Evolutionary conservation across 768 basidiomycete species (phyloP).

Genomic region (Lactarius hatsudake): DNA sequence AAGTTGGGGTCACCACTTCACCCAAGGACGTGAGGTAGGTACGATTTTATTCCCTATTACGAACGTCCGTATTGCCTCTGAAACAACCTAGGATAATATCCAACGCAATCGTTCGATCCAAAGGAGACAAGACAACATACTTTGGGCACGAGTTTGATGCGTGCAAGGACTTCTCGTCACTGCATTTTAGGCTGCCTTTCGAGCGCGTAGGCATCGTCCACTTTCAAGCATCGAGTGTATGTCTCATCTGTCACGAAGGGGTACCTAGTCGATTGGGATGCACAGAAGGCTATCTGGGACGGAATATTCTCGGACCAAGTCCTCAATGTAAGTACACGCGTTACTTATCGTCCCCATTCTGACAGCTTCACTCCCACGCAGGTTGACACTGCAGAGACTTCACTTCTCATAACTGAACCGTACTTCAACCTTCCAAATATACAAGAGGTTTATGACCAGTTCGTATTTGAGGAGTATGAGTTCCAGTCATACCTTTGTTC

Average conservation of each 20-base stretch:
- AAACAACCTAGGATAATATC: slow-evolving; percentile 54
- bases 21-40: slow-evolving; percentile 35
- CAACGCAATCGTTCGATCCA: slow-evolving; percentile 84
- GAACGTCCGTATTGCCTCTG: not conserved
- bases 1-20: slow-evolving; percentile 53
- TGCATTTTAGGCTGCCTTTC: slow-evolving; percentile 81
- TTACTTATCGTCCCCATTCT: slow-evolving; percentile 24
- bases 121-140: slow-evolving; percentile 78
- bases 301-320: slow-evolving; percentile 74
- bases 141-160: slow-evolving; percentile 79
- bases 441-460: slow-evolving; percentile 91
- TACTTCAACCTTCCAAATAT: slow-evolving; percentile 92
- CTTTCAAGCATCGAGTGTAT: slow-evolving; percentile 23
- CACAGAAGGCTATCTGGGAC: slow-evolving; percentile 93
- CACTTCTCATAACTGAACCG: slow-evolving; percentile 88
- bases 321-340: slow-evolving; percentile 50
- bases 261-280: slow-evolving; percentile 92
- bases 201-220: slow-evolving; percentile 63
- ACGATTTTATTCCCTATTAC: slow-evolving; percentile 5
- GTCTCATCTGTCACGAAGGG: slow-evolving; percentile 54
- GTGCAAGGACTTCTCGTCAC: slow-evolving; percentile 76
- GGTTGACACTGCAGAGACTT: slow-evolving; percentile 70
- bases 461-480: slow-evolving; percentile 96
- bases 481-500: slow-evolving; percentile 79
- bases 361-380: slow-evolving; percentile 32